Evolutionary conservation across 148 eudicot species (phyloP), one percentile per base, ranked within the genome.

Genomic region (Vaccinium corymbosum): DNA sequence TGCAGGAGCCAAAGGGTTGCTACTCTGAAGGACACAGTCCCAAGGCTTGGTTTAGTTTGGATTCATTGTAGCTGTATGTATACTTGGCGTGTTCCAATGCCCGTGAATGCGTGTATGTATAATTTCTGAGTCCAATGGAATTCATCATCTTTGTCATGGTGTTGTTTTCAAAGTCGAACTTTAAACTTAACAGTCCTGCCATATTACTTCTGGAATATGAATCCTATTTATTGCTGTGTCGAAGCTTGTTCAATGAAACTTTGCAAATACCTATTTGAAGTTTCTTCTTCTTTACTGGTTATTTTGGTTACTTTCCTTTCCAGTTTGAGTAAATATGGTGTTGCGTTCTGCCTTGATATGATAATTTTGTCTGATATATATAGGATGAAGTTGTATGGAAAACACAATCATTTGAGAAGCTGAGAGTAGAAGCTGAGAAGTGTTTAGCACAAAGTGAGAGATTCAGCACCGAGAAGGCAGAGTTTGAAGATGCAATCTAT

Each of bases 331-430:
- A 17, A 35, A 70, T 78, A 52, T 68, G 66, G 50, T 19, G 25
- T 16, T 64, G 73, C 29, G 38, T 51, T 20, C 9, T 35, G 51
- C 42, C 14, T 66, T 72, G 64, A 84, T 52, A 35, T 80, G 42
- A 46, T 56, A 57, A 61, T 74, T 76, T 20, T 85, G 25, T 55
- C 56, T 77, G 71, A 73, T 78, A 74, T 86, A 78, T 88, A 78
- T 57, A 96, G 98, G 97, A 92, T 61, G 98, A 96, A 91, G 95
- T 94, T 84, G 98, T 93, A 83, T 88, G 86, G 83, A 96, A 93
- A 88, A 87, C 90, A 25, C 82, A 91, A 62, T 89, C 95, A 46
- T 88, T 84, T 84, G 95, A 94, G 80, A 88, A 82, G 89, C 85
- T 96, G 80, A 91, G 86, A 90, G 91, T 84, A 55, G 97, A 96